Conservation (phyloP, 371 early-diverging fungal genomes). For the Apophysomyces elegans region DNA sequence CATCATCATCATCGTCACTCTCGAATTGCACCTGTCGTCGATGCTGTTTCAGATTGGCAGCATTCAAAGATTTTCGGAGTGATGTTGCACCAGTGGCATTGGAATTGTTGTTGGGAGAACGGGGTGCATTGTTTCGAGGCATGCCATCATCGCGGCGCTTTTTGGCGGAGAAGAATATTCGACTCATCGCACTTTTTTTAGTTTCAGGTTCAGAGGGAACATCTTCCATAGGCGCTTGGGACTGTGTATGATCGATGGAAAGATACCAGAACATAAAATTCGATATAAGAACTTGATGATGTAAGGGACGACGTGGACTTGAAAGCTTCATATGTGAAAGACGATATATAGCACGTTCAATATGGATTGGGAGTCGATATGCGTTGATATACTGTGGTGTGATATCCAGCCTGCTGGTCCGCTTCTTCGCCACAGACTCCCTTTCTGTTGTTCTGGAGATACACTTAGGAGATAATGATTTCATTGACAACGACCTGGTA, state of each 20-base stretch:
- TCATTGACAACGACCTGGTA: conserved; percentile 10
- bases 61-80: conserved; percentile 3
- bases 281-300: conserved; percentile 77
- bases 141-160: neutral
- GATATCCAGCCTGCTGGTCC: conserved; percentile 10
- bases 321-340: conserved; percentile 76
- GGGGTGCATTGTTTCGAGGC: conserved; percentile 1
- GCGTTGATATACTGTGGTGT: conserved; percentile 7
- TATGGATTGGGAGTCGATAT: conserved; percentile 58
- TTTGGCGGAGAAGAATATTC: neutral
- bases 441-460: neutral
- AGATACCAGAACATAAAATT: conserved; percentile 86
- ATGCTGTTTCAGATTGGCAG: neutral
- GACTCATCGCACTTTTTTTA: neutral
- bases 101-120: neutral
- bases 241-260: conserved; percentile 28
- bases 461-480: neutral
- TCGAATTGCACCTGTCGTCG: neutral
- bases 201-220: neutral
- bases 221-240: conserved; percentile 4
- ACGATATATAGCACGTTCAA: conserved; percentile 73
- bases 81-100: conserved; percentile 10
- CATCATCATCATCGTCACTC: conserved; percentile 11
- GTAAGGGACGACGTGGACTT: conserved; percentile 67
- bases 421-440: neutral